These are phyloP conservation scores for Karstenula rhodostoma DNA, from an alignment of 2,329 filamentous ascomycete species.

Conservation along the genomic window DNA sequence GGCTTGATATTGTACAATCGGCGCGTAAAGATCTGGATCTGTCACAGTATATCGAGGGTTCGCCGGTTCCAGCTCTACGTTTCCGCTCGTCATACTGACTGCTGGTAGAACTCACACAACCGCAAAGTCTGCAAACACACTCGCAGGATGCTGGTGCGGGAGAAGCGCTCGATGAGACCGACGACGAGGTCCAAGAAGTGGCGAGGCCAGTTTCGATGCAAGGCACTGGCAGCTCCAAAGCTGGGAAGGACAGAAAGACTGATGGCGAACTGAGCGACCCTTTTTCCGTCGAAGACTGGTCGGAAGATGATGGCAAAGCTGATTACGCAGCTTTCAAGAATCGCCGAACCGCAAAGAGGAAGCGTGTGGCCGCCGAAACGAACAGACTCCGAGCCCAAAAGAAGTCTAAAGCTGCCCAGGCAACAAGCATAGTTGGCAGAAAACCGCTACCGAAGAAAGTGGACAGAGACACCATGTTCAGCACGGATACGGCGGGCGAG, in stretches of 20 bases:
- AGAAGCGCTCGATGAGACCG: conserved; percentile 14
- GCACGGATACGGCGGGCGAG: conserved; percentile 36
- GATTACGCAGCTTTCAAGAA: conserved; percentile 72
- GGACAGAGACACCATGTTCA: conserved; percentile 25
- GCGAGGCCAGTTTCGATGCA: not conserved
- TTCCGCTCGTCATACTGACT: conserved; percentile 16
- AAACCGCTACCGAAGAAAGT: conserved; percentile 36
- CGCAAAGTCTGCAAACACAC: conserved; percentile 33
- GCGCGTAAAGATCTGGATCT: conserved; percentile 43
- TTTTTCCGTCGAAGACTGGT: conserved; percentile 43
- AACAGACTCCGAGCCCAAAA: conserved; percentile 57
- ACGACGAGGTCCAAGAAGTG: conserved; percentile 20
- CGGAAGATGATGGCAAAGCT: conserved; percentile 64
- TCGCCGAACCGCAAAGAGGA: conserved; percentile 62
- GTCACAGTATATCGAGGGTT: conserved; percentile 46
- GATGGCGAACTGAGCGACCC: conserved; percentile 2
- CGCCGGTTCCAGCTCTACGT: conserved; percentile 11
- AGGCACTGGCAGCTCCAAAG: conserved; percentile 1
- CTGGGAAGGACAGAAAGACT: not conserved
- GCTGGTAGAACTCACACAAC: conserved; percentile 35
- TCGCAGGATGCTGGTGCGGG: conserved; percentile 24
- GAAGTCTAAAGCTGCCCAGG: conserved; percentile 55
- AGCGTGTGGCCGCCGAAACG: conserved; percentile 59
- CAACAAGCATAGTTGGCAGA: conserved; percentile 53
- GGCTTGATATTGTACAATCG: conserved; percentile 53